A percentile compares a stretch with the other conserved stretches of the same genome.
phyloP scores from a whole-genome alignment of 768 basidiomycete species.

The Saitozyma sp. region DNA sequence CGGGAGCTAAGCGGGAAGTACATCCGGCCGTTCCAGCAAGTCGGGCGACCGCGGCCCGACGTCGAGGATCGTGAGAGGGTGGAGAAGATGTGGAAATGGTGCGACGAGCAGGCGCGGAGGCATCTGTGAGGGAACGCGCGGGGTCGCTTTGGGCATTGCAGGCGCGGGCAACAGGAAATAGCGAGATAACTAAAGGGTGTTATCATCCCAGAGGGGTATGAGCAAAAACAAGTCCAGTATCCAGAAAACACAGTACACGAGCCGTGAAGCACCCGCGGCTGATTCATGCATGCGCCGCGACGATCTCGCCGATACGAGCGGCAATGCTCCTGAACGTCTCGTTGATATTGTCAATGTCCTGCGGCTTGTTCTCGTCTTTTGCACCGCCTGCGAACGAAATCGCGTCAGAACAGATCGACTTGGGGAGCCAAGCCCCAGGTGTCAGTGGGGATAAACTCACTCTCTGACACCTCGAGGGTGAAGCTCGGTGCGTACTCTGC shows the following conservation, averaged over 20 bases:
- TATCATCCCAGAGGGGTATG: too few relatives aligned
- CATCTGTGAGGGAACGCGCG: conserved; percentile 4
- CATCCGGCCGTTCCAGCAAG: conserved; percentile 33
- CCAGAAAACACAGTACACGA: too few relatives aligned
- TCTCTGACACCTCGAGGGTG: conserved; percentile 66
- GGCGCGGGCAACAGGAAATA: too few relatives aligned
- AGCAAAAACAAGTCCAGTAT: too few relatives aligned
- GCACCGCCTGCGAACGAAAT: conserved; percentile 60
- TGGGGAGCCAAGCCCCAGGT: not conserved
- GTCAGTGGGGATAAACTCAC: conserved; percentile 18
- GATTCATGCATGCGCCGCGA: conserved; percentile 14
- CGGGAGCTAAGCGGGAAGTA: conserved; percentile 33
- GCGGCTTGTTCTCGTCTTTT: conserved; percentile 69
- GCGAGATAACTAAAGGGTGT: too few relatives aligned
- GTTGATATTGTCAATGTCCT: conserved; percentile 53
- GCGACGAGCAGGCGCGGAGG: conserved; percentile 30
- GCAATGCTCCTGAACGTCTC: conserved; percentile 21
- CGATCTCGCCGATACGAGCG: conserved; percentile 22
- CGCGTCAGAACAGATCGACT: not conserved
- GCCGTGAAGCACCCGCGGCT: too few relatives aligned
- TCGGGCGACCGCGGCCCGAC: conserved; percentile 36
- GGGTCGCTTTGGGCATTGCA: too few relatives aligned
- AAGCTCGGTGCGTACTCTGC: conserved; percentile 77
- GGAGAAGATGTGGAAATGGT: conserved; percentile 40
- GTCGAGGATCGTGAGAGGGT: conserved; percentile 22